Evolutionary conservation across 768 basidiomycete genomes (phyloP).

Genomic region (Porphyrellus cyaneotinctus): DNA sequence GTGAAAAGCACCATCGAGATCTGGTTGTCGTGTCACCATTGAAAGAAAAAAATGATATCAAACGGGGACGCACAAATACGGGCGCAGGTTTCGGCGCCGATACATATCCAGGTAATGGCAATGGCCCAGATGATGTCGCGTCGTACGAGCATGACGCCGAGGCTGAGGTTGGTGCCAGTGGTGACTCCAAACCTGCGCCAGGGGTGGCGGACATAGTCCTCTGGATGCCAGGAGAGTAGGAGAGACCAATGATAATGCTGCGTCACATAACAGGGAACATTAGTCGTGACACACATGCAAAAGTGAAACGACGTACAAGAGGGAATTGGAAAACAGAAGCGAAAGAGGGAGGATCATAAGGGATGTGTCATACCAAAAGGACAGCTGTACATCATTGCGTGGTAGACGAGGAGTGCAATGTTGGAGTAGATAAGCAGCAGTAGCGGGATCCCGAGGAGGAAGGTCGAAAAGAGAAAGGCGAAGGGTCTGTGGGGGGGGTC

Average conservation of each 20-base stretch:
- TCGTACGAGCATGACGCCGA: constrained; percentile 52
- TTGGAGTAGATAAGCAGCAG: constrained; percentile 77
- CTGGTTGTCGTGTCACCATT: constrained; percentile 30
- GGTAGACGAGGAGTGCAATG: constrained; percentile 70
- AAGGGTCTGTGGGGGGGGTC: constrained; percentile 49
- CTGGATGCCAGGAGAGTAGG: constrained; percentile 45
- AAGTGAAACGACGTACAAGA: constrained; percentile 39
- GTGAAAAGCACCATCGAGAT: constrained; percentile 62
- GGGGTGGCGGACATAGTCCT: constrained; percentile 55
- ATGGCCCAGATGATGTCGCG: constrained; percentile 73
- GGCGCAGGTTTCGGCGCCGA: constrained; percentile 58
- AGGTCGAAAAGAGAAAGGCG: constrained; percentile 69
- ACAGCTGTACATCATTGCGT: constrained; percentile 50
- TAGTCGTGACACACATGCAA: neutral
- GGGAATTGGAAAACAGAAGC: constrained; percentile 48
- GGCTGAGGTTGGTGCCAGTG: constrained; percentile 57
- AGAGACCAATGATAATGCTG: constrained; percentile 68
- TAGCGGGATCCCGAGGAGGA: constrained; percentile 67
- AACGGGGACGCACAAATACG: constrained; percentile 50
- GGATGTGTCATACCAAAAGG: constrained; percentile 73
- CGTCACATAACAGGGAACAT: neutral
- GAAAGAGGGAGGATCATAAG: constrained; percentile 51
- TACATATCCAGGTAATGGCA: constrained; percentile 69
- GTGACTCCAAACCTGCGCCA: constrained; percentile 75
- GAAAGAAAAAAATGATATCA: too few relatives aligned